These are phyloP conservation scores for Pseudozyma hubeiensis DNA, from an alignment of 1,284 basidiomycete species.

Conservation along the genomic window DNA sequence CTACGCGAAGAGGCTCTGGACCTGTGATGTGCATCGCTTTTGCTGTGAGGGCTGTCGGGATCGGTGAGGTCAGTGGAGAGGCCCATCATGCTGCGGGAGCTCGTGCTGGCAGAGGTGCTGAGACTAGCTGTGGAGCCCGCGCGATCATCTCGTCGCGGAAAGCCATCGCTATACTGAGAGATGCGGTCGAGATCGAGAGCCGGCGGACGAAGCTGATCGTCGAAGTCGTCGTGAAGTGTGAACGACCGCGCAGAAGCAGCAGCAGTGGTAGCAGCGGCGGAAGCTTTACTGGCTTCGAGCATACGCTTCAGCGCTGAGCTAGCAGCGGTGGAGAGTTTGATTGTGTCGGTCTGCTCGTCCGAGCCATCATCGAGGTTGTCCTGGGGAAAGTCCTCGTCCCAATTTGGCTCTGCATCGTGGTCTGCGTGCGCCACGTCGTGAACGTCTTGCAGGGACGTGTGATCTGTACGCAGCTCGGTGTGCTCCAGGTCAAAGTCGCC, in stretches of 20 bases:
- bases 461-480: slow-evolving; percentile 35
- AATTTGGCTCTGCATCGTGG: slow-evolving; percentile 18
- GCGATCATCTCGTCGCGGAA: slow-evolving; percentile 1
- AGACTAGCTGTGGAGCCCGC: slow-evolving; percentile 30
- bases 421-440: slow-evolving; percentile 6
- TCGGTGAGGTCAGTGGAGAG: slow-evolving; percentile 56
- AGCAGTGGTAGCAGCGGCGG: slow-evolving; percentile 4
- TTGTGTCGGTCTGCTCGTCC: slow-evolving; percentile 51
- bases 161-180: slow-evolving; percentile 10
- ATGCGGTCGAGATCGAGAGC: slow-evolving; percentile 22
- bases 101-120: slow-evolving; percentile 50
- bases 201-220: slow-evolving; percentile 30
- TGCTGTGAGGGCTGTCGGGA: slow-evolving; percentile 45
- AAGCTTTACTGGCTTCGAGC: slow-evolving; percentile 36
- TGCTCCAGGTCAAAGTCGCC: slow-evolving; percentile 48
- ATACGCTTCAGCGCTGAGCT: slow-evolving; percentile 40
- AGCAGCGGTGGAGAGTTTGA: slow-evolving; percentile 43
- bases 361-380: slow-evolving; percentile 20
- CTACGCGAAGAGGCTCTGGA: slow-evolving; percentile 26
- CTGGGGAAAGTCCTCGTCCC: slow-evolving; percentile 22
- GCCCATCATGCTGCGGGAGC: slow-evolving; percentile 46
- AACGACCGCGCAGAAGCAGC: slow-evolving; percentile 1
- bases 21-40: slow-evolving; percentile 12
- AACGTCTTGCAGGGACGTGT: slow-evolving; percentile 25
- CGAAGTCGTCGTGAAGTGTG: slow-evolving; percentile 9